These are phyloP conservation scores for Ramaria sp. DNA, from an alignment of 768 basidiomycete genomes.

Conservation along the genomic window DNA sequence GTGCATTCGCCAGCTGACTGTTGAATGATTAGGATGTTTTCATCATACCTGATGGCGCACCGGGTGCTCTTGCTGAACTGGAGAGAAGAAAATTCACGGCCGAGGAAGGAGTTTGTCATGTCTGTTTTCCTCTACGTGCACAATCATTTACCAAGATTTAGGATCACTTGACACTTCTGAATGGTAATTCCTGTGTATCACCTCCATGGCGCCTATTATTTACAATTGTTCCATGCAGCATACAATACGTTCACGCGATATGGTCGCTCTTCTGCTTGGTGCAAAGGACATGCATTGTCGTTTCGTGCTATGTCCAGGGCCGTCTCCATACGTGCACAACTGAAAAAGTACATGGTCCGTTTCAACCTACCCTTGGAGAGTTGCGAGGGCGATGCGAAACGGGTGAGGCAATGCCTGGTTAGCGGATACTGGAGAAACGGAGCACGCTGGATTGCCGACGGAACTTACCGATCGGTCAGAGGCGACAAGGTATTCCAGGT, in stretches of 20 bases:
- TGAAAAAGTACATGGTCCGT: constrained; percentile 90
- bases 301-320: constrained; percentile 92
- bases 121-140: not conserved
- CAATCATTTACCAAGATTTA: constrained; percentile 19
- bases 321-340: constrained; percentile 87
- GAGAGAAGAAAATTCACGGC: constrained; percentile 95
- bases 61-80: constrained; percentile 79
- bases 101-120: constrained; percentile 77
- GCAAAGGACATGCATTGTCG: constrained; percentile 83
- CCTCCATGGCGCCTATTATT: not conserved
- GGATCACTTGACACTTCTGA: constrained; percentile 93
- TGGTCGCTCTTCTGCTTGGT: constrained; percentile 84
- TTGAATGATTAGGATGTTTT: constrained; percentile 63
- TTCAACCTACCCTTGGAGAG: constrained; percentile 76
- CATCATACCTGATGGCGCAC: constrained; percentile 74
- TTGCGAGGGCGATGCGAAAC: constrained; percentile 79
- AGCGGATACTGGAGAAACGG: constrained; percentile 93
- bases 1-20: not conserved
- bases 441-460: constrained; percentile 84
- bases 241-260: constrained; percentile 89
- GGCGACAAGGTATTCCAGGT: constrained; percentile 55
- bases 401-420: constrained; percentile 80
- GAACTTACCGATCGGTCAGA: constrained; percentile 82
- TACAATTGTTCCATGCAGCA: constrained; percentile 30
- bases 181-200: constrained; percentile 43